Base-by-base conservation (phyloP, 805 yeast genomes). In the Saturnispora saitoi region DNA sequence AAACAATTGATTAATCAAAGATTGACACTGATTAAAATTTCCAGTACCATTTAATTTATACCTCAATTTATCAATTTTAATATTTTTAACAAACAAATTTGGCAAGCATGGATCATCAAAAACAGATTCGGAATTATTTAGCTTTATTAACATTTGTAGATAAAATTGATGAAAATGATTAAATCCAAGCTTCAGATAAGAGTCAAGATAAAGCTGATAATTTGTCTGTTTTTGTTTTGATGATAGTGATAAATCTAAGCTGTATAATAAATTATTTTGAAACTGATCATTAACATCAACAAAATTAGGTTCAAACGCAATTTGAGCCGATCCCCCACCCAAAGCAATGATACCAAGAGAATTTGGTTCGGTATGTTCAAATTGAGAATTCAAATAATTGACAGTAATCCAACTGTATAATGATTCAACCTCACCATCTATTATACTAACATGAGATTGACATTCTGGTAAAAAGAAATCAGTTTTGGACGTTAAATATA, bases 251-350 rank as follows among this genome's bases (percentile, higher is more conserved):
- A 81, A 61, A n/a, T 67, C 65, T 1, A 81, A 56, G 38, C 64
- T 67, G 56, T 72, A 75, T 42, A 80, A 57, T 38, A 72, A 70
- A 45, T 75, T 73, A 22, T 64, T 57, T 50, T 76, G 79, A 39
- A 73, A 17, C 4, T 34, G 38, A 11, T 15, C 20, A 10, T 34
- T 17, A 15, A 17, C 20, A 15, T 34, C 76, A 3, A 62, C 62
- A 48, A 74, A 78, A 1, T 75, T 67, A 19, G 87, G 86, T 59
- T 73, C 77, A 55, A 80, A 81, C 3, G 80, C 80, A 19, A 81
- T 76, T 58, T 81, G 86, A 0, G 83, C 76, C 1, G 81, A 76
- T 0, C 82, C 81, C 0, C 83, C 85, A 10, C 84, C 84, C 79
- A 79, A 73, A 52, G 78, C 81, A 34, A 79, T 61, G 14, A 79